Evolutionary conservation across 1,284 basidiomycete species (phyloP), one percentile per base, ranked within the genome.

Genomic region (Pholiota adiposa): DNA sequence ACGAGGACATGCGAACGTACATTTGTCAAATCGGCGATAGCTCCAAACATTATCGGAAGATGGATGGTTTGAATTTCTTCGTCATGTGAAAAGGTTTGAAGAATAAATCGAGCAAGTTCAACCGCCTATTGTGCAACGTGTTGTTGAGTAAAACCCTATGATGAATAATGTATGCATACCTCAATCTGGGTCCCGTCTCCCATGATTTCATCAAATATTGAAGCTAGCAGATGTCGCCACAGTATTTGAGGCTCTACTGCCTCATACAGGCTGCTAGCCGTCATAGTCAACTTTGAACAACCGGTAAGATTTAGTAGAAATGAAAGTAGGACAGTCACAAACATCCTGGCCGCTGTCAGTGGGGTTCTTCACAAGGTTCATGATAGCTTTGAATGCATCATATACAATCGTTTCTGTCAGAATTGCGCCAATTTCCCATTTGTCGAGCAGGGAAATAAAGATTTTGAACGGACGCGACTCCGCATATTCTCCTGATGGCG

Each of bases 371-470:
- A 88, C 73, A 36, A 85, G 77, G n/a, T 75, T 73, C 70, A 85
- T 85, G 49, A 95, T 79, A 2, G 92, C 86, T 54, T 82, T 85
- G 70, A 97, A 88, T 0, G 91, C 83, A 64, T 97, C 93, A 58
- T 94, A 86, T 3, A 93, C 86, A 34, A 98, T 76, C 1, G 79
- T 81, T 48, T 93, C 87, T 0, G 95, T 96, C 25, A 99, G 75
- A 0, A 86, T 82, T 18, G 86, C 86, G 0, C 97, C 97, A 53
- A 99, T 90, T 74, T 98, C 96, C 92, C 94, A 98, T 73, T 97
- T 97, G 75, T 99, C 97, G 63, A 98, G 79, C 16, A 99, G 75
- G 0, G 96, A 96, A 27, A 98, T 88, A 72, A 98, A 97, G 49
- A 98, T 92, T 74, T 96, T 96, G 83, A 95, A 98, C 0, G 97